Evolutionary conservation across 768 basidiomycete species (phyloP).

Genomic region (Suillus hirtellus): DNA sequence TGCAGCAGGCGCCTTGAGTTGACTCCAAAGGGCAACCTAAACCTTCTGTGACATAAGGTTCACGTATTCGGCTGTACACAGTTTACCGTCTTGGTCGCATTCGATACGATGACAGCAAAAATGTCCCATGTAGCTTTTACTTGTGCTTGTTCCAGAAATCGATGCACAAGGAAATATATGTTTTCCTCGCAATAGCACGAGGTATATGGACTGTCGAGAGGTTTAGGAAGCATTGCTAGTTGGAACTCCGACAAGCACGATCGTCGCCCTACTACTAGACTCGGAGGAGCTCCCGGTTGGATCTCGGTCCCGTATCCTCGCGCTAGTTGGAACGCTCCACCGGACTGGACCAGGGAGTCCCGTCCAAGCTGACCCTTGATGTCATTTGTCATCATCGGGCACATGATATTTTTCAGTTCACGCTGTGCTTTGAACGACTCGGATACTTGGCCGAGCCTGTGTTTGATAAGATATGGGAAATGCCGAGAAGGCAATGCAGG

Average conservation of each 20-base stretch:
- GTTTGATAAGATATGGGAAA: constrained; percentile 4
- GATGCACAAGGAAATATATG: constrained; percentile 56
- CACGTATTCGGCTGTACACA: constrained; percentile 9
- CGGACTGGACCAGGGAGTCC: neutral
- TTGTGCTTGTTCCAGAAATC: constrained; percentile 36
- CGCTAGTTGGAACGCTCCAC: neutral
- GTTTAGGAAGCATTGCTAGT: constrained; percentile 22
- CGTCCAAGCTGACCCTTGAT: neutral
- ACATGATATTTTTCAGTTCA: neutral
- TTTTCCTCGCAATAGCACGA: constrained; percentile 75
- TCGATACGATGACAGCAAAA: constrained; percentile 66
- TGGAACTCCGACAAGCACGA: constrained; percentile 23
- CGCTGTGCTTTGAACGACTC: neutral
- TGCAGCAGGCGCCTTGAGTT: constrained; percentile 42
- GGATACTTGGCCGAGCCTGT: neutral
- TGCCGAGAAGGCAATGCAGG: constrained; percentile 1
- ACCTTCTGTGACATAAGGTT: neutral
- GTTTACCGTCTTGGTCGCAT: constrained; percentile 54
- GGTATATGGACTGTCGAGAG: constrained; percentile 47
- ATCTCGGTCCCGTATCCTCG: neutral
- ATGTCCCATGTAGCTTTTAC: constrained; percentile 46
- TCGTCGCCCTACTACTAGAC: too few relatives aligned
- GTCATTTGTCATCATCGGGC: neutral
- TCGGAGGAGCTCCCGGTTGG: neutral
- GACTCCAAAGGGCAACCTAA: constrained; percentile 68